Evolutionary conservation across 495 filamentous ascomycete genomes (phyloP), one percentile per base, ranked within the genome.

Genomic region (Rhypophila decipiens): DNA sequence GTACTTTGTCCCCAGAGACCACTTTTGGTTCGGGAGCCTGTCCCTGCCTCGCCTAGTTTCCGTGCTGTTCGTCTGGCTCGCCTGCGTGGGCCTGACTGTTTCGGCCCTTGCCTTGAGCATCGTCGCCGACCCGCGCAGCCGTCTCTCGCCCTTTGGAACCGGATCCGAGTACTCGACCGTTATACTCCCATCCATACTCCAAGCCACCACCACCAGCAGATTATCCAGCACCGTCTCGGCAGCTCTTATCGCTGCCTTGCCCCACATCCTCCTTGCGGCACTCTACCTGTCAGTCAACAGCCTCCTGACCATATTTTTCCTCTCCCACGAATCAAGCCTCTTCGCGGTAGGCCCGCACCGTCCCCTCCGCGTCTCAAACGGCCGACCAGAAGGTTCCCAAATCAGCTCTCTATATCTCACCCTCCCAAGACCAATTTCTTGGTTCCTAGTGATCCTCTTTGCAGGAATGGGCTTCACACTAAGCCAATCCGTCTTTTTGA

Each of bases 281-380:
- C 63, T 74, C 11, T 74, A 74, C 55, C 50, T 73, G 20, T 50
- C 59, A 2, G 45, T 49, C 37, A 73, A 74, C 64, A 50, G 57
- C 15, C 56, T 70, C 31, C 41, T 72, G 18, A 66, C 67, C 5
- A 55, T 62, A 0, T 73, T 62, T 51, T 67, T 53, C 49, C 55
- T 71, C 35, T 70, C 67, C 12, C 66, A 70, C 60, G 71, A 74
- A 46, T 64, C 65, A 12, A 63, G 64, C 3, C 63, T 58, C 23
- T 72, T 69, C 50, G 70, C 66, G 0, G 37, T 60, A 18, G 42
- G 23, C 7, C 24, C 37, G 2, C 49, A 57, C 10, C 57, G 43
- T 2, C 43, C 64, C 4, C 61, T 74, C 17, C 64, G 71, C 44
- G 60, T 74, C 22, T 69, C 65, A 17, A 55, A 52, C 10, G 34